Evolutionary conservation across 2,329 filamentous ascomycete species (phyloP).

Genomic region (Alternaria hordeiaustralica): DNA sequence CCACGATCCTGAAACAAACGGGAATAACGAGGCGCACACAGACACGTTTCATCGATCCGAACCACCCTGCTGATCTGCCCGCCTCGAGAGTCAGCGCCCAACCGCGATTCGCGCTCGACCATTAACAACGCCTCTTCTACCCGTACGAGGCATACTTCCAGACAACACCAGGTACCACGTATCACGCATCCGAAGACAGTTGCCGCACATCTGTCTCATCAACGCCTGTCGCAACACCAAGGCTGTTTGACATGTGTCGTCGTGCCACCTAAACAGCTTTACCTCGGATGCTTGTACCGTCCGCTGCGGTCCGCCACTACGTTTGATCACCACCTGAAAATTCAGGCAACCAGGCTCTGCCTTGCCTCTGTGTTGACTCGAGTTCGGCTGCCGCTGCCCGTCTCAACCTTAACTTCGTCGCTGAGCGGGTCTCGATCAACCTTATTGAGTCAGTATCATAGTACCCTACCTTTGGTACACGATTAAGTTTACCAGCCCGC

Average conservation of each 20-base stretch:
- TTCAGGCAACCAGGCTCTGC: not conserved
- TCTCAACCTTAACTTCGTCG: not conserved
- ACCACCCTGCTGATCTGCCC: conserved; percentile 22
- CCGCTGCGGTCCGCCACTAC: not conserved
- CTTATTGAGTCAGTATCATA: not conserved
- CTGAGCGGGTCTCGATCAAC: not conserved
- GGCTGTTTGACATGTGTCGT: not conserved
- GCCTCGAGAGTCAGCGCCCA: conserved; percentile 9
- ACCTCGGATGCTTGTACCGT: not conserved
- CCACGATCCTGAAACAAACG: conserved; percentile 28
- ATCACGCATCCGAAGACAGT: conserved; percentile 1
- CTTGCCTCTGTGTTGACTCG: not conserved
- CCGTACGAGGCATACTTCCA: conserved; percentile 8
- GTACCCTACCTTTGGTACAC: not conserved
- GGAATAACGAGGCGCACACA: conserved; percentile 24
- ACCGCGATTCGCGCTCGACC: conserved; percentile 8
- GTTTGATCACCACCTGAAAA: conserved; percentile 5
- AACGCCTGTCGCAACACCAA: not conserved
- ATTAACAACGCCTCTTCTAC: conserved; percentile 5
- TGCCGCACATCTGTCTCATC: conserved; percentile 17
- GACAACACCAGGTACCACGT: conserved; percentile 3
- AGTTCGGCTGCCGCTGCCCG: not conserved
- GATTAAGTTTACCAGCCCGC: not conserved
- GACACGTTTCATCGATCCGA: conserved; percentile 32
- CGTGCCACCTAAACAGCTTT: not conserved